Base-by-base conservation (phyloP, 2,329 filamentous ascomycete genomes). In the Colletotrichum sansevieriae region DNA sequence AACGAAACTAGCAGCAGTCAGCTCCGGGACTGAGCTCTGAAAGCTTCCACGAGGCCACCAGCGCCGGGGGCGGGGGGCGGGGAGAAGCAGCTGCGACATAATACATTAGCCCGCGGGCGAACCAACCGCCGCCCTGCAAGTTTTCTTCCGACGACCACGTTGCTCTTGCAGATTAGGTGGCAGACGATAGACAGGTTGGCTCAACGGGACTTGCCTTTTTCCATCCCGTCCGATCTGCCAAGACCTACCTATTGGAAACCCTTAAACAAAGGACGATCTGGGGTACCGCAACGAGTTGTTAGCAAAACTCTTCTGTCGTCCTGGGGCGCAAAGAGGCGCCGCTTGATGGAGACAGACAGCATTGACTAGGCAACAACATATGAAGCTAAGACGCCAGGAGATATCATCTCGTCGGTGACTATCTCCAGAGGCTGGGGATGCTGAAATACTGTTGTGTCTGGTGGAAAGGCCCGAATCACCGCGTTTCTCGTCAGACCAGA, bases 81-180 rank as follows among this genome's bases (percentile, higher is more conserved):
- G 10, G 22, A 4, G 11, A 11, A 52, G 22, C 25, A 29, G 25
- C 29, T 29, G 29, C 13, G 18, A 18, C 18, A 18, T 18, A 18
- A 18, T n/a, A 52, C 58, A 39, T 59, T 46, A 49, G 49, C 44
- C 46, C 41, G 54, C 20, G 44, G 33, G 58, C 35, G 54, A 47
- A 54, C 73, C 68, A 72, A 71, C 71, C 57, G 68, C 54, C 62
- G n/a, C 43, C 29, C 60, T 70, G 63, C 72, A 72, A 67, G 18
- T 18, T 13, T 61, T 46, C 43, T 18, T 47, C 51, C 20, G 15
- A 33, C 47, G 46, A 52, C 59, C 59, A 62, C 59, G 59, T 44
- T 54, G 18, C 22, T 51, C 9, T 22, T 43, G 20, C 33, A 18
- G 22, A 41, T 55, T 20, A 10, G 29, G 52, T 18, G 52, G 35